phyloP scores from a whole-genome alignment of 2,329 filamentous ascomycete species.

The Pseudopithomyces chartarum region DNA sequence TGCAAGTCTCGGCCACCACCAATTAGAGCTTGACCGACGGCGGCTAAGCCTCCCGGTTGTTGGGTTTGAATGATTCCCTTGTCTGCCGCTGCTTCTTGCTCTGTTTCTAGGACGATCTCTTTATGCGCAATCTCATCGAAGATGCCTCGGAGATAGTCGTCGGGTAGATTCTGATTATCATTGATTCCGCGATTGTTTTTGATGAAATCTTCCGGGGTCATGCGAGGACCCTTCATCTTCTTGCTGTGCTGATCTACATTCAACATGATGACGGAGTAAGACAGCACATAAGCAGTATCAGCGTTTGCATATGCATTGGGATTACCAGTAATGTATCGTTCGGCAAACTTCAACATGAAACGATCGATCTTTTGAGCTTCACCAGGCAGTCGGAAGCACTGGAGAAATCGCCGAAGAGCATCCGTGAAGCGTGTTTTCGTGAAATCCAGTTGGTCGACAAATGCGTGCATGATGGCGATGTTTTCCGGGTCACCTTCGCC shows the following conservation, averaged over 20 bases:
- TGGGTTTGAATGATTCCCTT: constrained; percentile 65
- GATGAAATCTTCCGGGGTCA: constrained; percentile 98
- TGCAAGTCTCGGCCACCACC: constrained; percentile 92
- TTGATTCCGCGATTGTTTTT: constrained; percentile 99
- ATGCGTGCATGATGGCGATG: constrained; percentile 97
- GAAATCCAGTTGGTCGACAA: constrained; percentile 96
- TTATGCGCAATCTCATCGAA: constrained; percentile 91
- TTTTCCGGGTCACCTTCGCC: constrained; percentile 93
- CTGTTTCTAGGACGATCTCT: constrained; percentile 93
- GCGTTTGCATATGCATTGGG: constrained; percentile 98
- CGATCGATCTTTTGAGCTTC: constrained; percentile 99
- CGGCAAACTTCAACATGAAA: constrained; percentile 98
- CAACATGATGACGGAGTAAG: constrained; percentile 95
- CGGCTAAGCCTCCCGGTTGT: constrained; percentile 70
- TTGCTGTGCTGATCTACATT: constrained; percentile 94
- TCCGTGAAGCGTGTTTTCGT: constrained; percentile 90
- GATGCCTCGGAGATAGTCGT: constrained; percentile 87
- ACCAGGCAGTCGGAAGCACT: constrained; percentile 91
- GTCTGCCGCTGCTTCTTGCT: constrained; percentile 86
- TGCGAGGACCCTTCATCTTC: constrained; percentile 79
- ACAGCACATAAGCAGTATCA: constrained; percentile 93
- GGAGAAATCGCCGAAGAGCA: constrained; percentile 85
- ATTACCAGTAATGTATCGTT: constrained; percentile 92
- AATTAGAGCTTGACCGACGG: constrained; percentile 85
- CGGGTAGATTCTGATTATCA: constrained; percentile 88